These are phyloP conservation scores for Macroventuria anomochaeta DNA, from an alignment of 2,329 filamentous ascomycete genomes.

Conservation along the genomic window DNA sequence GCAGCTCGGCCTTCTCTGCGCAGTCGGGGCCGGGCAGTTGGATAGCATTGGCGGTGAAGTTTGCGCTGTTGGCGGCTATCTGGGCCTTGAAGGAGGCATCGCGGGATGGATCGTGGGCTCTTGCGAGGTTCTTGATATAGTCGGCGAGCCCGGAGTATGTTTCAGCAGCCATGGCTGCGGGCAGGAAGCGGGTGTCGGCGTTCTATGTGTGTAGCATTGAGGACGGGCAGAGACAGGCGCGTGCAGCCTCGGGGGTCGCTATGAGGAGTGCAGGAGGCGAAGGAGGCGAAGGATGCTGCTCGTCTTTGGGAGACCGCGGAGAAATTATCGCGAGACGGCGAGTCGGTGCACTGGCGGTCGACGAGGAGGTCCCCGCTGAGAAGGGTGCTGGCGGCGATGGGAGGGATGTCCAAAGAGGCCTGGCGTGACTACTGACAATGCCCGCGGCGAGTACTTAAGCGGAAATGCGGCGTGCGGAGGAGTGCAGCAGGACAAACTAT, in stretches of 20 bases:
- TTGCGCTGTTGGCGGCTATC: conserved; percentile 58
- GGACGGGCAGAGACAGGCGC: conserved; percentile 25
- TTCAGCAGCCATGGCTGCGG: conserved; percentile 44
- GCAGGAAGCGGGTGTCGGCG: conserved; percentile 30
- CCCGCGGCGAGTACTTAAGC: not conserved
- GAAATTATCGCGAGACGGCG: conserved; percentile 10
- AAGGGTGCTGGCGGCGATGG: conserved; percentile 16
- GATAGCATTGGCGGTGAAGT: conserved; percentile 62
- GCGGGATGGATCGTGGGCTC: conserved; percentile 53
- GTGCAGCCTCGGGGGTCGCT: conserved; percentile 21
- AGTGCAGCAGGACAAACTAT: not conserved
- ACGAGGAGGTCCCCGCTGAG: conserved; percentile 17
- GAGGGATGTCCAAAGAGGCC: conserved; percentile 12
- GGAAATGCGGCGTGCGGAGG: conserved; percentile 1
- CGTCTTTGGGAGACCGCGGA: conserved; percentile 1
- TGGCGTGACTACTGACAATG: conserved; percentile 1
- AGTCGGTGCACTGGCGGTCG: conserved; percentile 20
- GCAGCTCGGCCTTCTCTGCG: conserved; percentile 77
- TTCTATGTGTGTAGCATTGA: conserved; percentile 47
- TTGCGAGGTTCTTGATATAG: conserved; percentile 58
- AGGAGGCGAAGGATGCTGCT: conserved; percentile 3
- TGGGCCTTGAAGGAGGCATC: conserved; percentile 55
- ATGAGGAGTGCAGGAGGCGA: conserved; percentile 4
- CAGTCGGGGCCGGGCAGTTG: conserved; percentile 79
- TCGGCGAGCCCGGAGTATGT: conserved; percentile 47